A percentile compares a stretch with the other conserved stretches of the same genome.
Conservation (phyloP, 1,284 basidiomycete species). For the Porodaedalea pini region DNA sequence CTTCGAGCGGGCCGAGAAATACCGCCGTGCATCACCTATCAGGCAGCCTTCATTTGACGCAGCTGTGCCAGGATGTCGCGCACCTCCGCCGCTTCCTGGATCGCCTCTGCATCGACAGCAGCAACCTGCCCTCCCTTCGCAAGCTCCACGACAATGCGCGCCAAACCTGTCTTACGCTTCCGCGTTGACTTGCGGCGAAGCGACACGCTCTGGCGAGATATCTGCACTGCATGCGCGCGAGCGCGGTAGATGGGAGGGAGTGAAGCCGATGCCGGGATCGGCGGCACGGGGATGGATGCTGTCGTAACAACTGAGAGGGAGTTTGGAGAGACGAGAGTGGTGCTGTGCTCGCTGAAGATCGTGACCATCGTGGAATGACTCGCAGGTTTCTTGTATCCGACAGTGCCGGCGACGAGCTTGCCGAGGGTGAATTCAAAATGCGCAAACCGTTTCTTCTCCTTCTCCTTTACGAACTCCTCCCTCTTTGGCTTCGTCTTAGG, state of each 20-base stretch:
- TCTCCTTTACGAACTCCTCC: neutral
- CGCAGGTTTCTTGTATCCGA: neutral
- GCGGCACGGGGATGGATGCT: neutral
- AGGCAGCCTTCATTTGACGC: constrained; percentile 14
- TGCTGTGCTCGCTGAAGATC: neutral
- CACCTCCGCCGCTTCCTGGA: constrained; percentile 14
- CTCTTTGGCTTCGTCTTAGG: neutral
- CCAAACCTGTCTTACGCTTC: constrained; percentile 17
- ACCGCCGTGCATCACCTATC: neutral
- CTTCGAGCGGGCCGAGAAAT: neutral
- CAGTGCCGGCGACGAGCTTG: neutral
- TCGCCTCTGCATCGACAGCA: constrained; percentile 14
- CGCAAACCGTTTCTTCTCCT: neutral
- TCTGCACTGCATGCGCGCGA: neutral
- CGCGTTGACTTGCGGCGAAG: neutral
- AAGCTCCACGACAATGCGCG: constrained; percentile 16
- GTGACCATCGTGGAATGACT: neutral
- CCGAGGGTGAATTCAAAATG: neutral
- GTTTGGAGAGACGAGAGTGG: neutral
- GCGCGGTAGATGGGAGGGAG: neutral
- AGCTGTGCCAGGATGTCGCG: constrained; percentile 12
- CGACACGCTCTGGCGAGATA: neutral
- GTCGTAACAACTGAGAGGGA: neutral
- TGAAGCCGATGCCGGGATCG: neutral
- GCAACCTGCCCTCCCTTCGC: constrained; percentile 2